Conservation (phyloP, 2,329 filamentous ascomycete genomes). For the Talaromyces sp. region DNA sequence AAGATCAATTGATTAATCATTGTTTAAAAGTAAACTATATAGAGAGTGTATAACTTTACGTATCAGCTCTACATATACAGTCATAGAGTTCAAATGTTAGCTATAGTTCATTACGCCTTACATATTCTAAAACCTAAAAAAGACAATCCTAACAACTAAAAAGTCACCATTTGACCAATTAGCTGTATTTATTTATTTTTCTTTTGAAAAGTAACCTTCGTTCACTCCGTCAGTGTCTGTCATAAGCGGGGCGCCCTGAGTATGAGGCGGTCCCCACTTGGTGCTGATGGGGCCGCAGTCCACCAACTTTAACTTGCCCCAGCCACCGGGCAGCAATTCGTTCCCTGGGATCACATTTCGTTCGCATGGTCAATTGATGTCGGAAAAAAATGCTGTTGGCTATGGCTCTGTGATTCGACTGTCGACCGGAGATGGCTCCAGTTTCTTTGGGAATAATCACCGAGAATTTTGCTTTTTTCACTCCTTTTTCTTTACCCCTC, state of each 20-base stretch:
- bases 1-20: no score
- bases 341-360: not conserved
- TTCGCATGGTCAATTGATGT: not conserved
- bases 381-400: not conserved
- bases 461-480: not conserved
- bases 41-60: no score
- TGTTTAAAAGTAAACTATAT: no score
- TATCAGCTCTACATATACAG: no score
- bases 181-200: no score
- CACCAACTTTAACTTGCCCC: not conserved
- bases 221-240: not conserved
- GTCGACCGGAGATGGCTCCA: not conserved
- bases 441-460: not conserved
- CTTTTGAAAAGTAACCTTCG: no score
- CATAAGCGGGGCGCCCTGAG: not conserved
- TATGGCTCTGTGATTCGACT: not conserved
- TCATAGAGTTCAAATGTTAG: no score
- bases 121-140: no score
- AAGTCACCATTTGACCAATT: no score
- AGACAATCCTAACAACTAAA: no score
- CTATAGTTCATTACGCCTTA: no score
- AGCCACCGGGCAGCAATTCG: not conserved
- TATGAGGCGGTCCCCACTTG: not conserved
- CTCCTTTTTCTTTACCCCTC: not conserved
- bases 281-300: not conserved